Percentiles rank a stretch among this genome's conserved stretches.
phyloP scores from a whole-genome alignment of 371 early-diverging fungal genomes.

The Blyttiomyces sp. region DNA sequence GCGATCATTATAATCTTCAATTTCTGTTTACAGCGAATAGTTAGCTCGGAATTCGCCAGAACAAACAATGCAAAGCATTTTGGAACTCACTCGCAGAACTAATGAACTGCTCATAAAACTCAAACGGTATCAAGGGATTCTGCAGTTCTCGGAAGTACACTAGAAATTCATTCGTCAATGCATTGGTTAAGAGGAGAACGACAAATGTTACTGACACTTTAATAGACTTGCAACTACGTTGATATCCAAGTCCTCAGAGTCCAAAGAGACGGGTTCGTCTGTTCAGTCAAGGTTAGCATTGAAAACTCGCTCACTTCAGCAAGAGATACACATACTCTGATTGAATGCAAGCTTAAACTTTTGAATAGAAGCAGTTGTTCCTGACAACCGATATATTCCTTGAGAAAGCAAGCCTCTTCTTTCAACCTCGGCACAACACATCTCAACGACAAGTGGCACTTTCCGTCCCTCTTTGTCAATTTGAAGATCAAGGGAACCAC shows the following conservation, averaged over 20 bases:
- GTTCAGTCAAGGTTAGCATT: background rate
- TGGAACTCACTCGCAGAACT: slow-evolving; percentile 62
- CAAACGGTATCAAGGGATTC: slow-evolving; percentile 73
- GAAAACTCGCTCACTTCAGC: slow-evolving; percentile 4
- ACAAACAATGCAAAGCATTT: background rate
- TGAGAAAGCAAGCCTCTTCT: slow-evolving; percentile 58
- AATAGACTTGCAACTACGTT: slow-evolving; percentile 73
- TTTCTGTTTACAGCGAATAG: slow-evolving; percentile 37
- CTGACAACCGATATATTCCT: slow-evolving; percentile 82
- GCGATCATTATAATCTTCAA: slow-evolving; percentile 69
- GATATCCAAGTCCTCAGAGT: slow-evolving; percentile 56
- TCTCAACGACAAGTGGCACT: slow-evolving; percentile 62
- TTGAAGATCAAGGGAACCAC: slow-evolving; percentile 54
- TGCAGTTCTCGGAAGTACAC: slow-evolving; percentile 78
- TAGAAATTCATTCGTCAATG: slow-evolving; percentile 5
- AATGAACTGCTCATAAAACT: slow-evolving; percentile 74
- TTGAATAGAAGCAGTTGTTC: slow-evolving; percentile 69
- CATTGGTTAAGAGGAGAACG: background rate
- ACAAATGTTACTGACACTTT: slow-evolving; percentile 47
- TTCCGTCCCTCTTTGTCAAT: slow-evolving; percentile 37
- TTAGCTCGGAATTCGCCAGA: background rate
- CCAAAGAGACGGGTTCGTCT: slow-evolving; percentile 39
- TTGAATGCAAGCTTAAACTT: slow-evolving; percentile 62
- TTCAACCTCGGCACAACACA: slow-evolving; percentile 69
- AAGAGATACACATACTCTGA: slow-evolving; percentile 44